phyloP scores from a whole-genome alignment of 805 yeast species.

The Kurtzmaniella fragi region DNA sequence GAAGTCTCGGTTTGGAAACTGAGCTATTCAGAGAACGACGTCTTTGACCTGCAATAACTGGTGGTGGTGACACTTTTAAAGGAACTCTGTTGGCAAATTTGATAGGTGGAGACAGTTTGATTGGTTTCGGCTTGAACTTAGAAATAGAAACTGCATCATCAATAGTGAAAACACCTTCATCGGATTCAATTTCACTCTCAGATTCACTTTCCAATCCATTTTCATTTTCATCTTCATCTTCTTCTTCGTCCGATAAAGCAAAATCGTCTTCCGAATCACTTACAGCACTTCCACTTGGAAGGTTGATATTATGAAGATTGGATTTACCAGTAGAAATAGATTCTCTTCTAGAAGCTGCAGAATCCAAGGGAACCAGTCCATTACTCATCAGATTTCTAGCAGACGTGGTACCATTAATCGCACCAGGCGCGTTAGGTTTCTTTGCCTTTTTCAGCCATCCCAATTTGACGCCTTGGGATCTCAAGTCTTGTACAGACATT shows the following conservation, averaged over 20 bases:
- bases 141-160: slow-evolving; percentile 8
- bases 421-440: too few species aligned
- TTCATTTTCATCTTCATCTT: slow-evolving; percentile 25
- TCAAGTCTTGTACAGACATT: slow-evolving; percentile 23
- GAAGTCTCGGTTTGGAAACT: slow-evolving; percentile 16
- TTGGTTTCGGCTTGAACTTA: slow-evolving; percentile 7
- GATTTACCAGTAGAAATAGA: slow-evolving; percentile 44
- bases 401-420: not conserved
- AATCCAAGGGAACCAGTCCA: slow-evolving; percentile 1
- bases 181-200: slow-evolving; percentile 33
- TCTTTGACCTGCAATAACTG: slow-evolving; percentile 15
- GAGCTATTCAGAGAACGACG: slow-evolving; percentile 26
- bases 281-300: slow-evolving; percentile 36
- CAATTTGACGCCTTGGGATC: slow-evolving; percentile 26
- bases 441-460: slow-evolving; percentile 36
- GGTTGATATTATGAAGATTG: slow-evolving; percentile 41
- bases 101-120: slow-evolving; percentile 11
- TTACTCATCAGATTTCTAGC: slow-evolving; percentile 13
- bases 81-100: slow-evolving; percentile 42
- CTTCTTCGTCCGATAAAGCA: slow-evolving; percentile 13
- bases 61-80: slow-evolving; percentile 34
- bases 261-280: slow-evolving; percentile 27
- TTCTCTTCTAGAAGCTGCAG: slow-evolving; percentile 34
- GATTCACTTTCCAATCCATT: slow-evolving; percentile 31
- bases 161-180: slow-evolving; percentile 13